A percentile compares a stretch with the other conserved stretches of the same genome.
These are phyloP conservation scores for Coleophoma cylindrospora DNA, from an alignment of 2,329 filamentous ascomycete genomes.

Conservation along the genomic window DNA sequence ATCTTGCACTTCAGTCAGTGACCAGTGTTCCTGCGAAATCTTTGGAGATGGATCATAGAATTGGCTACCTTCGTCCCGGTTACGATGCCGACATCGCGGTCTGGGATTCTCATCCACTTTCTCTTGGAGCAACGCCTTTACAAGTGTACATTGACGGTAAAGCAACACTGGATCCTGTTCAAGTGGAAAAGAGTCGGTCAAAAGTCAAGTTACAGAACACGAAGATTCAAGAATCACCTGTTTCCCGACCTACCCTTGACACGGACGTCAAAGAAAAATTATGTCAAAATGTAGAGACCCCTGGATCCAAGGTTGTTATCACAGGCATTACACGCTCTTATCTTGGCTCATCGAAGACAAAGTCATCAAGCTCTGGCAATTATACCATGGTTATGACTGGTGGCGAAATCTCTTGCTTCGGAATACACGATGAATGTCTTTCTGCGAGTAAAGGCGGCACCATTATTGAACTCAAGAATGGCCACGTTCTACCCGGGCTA, in stretches of 20 bases:
- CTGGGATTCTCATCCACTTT: constrained; percentile 42
- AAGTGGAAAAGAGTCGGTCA: constrained; percentile 24
- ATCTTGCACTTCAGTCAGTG: constrained; percentile 36
- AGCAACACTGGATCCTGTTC: constrained; percentile 27
- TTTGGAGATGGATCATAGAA: constrained; percentile 35
- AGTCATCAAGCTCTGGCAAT: constrained; percentile 9
- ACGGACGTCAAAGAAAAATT: constrained; percentile 18
- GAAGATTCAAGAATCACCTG: constrained; percentile 7
- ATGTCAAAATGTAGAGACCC: constrained; percentile 18
- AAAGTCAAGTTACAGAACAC: not conserved
- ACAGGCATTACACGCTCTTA: constrained; percentile 33
- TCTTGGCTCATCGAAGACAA: constrained; percentile 14
- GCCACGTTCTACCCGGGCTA: constrained; percentile 42
- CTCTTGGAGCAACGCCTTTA: constrained; percentile 37
- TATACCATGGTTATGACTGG: constrained; percentile 34
- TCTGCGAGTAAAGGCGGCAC: constrained; percentile 15
- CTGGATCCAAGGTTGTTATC: constrained; percentile 26
- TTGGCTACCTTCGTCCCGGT: constrained; percentile 37
- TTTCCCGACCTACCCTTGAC: constrained; percentile 19
- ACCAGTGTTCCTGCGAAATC: constrained; percentile 40
- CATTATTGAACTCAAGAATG: constrained; percentile 35
- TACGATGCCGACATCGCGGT: constrained; percentile 46
- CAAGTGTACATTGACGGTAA: constrained; percentile 44
- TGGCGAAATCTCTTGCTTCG: constrained; percentile 36
- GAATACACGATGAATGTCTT: constrained; percentile 24